Base-by-base conservation (phyloP, 331 rosid species). In the Prunus yedoensis region DNA sequence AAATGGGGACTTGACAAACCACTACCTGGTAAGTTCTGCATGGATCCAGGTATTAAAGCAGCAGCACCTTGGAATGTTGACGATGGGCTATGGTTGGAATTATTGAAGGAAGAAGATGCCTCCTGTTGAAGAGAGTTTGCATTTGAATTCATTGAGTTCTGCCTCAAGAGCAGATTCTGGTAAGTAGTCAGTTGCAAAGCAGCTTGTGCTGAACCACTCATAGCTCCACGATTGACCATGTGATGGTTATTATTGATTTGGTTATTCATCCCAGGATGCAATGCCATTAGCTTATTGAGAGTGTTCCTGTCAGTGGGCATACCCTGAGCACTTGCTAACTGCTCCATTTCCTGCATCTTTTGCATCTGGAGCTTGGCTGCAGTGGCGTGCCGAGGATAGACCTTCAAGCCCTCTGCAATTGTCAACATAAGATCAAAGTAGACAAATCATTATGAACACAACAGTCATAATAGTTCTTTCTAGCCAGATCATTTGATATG, bases 311-410 rank as follows among this genome's bases (percentile, higher is more conserved):
- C 99, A 41, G 97, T 87, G 41, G 96, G 92, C 81, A 88, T 84
- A 66, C 94, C 97, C 83, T 91, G 98, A 77, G 56, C 92, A 46
- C 74, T 88, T 47, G 97, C 94, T 70, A 86, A 47, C 75, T 95
- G 99, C 84, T 95, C 98, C 88, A 95, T 89, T 82, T 95, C 99
- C 70, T 88, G 97, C 92, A 89, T 87, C 89, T 95, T 90, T 68
- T 90, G 97, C 91, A 85, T 87, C 88, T 91, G 97, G 77, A 82
- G 89, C 86, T 91, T 95, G 74, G 91, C 80, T 1, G 82, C 80
- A 16, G 79, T 81, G 16, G 91, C 85, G 62, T 84, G 86, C 17
- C 89, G 92, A 83, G 96, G 93, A 87, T 89, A 95, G 78, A 80
- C 88, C 87, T 95, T 95, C 90, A 95, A 85, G 69, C 98, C 88